Percentiles rank a stretch among this genome's conserved stretches.
Conservation (phyloP, 768 basidiomycete species). For the Mrakia blollopis region DNA sequence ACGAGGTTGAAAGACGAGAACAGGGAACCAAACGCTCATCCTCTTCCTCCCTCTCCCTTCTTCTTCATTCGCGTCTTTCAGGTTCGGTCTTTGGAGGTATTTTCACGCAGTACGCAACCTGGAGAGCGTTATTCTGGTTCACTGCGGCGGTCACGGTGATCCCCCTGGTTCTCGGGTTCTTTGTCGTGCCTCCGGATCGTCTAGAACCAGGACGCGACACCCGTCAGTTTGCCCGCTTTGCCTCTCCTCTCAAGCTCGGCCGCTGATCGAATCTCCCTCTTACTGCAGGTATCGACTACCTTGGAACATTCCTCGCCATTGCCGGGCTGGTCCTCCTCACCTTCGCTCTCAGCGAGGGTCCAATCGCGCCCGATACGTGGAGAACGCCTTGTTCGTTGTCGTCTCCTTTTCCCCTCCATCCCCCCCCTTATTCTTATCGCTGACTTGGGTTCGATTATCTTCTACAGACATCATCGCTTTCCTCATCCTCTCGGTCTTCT, state of each 20-base stretch:
- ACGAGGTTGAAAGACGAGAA: no score
- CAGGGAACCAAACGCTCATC: no score
- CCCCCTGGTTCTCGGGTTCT: conserved; percentile 53
- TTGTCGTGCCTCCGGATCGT: conserved; percentile 61
- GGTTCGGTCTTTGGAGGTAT: conserved; percentile 60
- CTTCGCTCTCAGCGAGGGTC: conserved; percentile 67
- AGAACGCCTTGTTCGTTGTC: conserved; percentile 52
- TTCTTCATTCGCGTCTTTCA: not conserved
- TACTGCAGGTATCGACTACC: conserved; percentile 61
- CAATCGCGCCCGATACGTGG: conserved; percentile 60
- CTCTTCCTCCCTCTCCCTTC: no score
- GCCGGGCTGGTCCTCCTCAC: conserved; percentile 63
- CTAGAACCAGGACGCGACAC: conserved; percentile 34
- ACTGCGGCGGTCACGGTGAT: conserved; percentile 56
- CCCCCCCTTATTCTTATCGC: no score
- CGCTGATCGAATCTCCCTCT: not conserved
- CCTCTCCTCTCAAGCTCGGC: conserved; percentile 33
- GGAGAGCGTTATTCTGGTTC: conserved; percentile 52
- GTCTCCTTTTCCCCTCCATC: not conserved
- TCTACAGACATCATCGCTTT: conserved; percentile 63
- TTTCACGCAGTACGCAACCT: conserved; percentile 54
- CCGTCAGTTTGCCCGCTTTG: not conserved
- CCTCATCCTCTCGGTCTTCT: conserved; percentile 57
- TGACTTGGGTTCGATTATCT: not conserved
- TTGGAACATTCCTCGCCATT: conserved; percentile 64